phyloP scores from a whole-genome alignment of 305 asterid genomes.

The Solanum hybrid region DNA sequence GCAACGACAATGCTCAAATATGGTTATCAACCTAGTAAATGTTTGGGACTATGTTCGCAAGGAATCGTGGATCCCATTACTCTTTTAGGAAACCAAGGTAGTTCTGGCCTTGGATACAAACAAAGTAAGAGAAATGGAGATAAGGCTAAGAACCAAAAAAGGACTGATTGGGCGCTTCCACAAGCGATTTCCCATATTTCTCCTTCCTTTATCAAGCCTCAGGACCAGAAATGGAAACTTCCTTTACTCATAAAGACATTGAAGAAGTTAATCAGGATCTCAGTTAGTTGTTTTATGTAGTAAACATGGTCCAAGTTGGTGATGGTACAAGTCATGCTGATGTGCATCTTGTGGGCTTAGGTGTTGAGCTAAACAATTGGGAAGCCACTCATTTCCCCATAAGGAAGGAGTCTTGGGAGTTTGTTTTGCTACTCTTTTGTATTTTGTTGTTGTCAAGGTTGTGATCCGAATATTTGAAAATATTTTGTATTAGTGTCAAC shows the following conservation, averaged over 20 bases:
- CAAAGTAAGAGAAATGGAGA: background rate
- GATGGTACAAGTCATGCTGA: background rate
- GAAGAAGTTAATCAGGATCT: background rate
- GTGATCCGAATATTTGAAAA: too few species aligned
- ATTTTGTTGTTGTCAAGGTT: too few species aligned
- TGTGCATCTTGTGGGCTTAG: background rate
- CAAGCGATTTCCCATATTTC: too few species aligned
- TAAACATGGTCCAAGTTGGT: background rate
- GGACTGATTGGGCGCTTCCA: background rate
- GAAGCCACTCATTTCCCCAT: background rate
- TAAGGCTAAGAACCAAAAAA: background rate
- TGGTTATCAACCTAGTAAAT: background rate
- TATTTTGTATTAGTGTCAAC: too few species aligned
- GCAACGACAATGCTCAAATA: background rate
- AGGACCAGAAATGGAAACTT: background rate
- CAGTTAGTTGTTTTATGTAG: background rate
- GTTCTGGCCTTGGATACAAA: background rate
- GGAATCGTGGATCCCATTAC: background rate
- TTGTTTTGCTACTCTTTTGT: background rate
- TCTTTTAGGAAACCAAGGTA: background rate
- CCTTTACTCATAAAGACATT: background rate
- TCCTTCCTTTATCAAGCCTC: too few species aligned
- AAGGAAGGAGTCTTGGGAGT: background rate
- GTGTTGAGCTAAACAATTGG: background rate
- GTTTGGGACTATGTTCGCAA: background rate